phyloP scores from a whole-genome alignment of 2,329 filamentous ascomycete genomes.

The Colletotrichum cordylinicola region DNA sequence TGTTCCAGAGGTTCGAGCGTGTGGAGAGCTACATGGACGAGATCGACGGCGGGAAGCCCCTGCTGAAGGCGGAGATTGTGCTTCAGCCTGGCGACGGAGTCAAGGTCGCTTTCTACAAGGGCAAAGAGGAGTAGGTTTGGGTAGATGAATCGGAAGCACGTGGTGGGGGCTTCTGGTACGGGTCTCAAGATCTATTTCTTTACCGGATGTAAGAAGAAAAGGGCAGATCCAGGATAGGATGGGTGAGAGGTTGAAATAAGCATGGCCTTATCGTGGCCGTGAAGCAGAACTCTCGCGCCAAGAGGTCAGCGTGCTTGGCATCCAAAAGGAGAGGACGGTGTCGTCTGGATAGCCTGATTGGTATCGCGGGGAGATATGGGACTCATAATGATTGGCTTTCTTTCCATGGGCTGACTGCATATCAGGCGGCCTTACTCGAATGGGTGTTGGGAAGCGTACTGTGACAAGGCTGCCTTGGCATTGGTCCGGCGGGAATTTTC shows the following conservation, averaged over 20 bases:
- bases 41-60: slow-evolving; percentile 59
- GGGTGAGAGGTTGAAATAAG: not conserved
- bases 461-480: not conserved
- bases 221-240: not conserved
- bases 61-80: slow-evolving; percentile 65
- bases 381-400: not conserved
- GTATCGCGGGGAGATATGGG: not conserved
- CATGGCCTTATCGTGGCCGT: not conserved
- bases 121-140: slow-evolving; percentile 19
- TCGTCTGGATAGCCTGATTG: not conserved
- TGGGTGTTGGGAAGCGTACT: not conserved
- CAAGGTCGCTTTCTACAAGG: slow-evolving; percentile 60
- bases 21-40: slow-evolving; percentile 63
- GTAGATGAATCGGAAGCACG: not conserved
- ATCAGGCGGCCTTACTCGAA: not conserved
- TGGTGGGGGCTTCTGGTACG: not conserved
- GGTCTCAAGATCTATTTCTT: not conserved
- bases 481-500: not conserved
- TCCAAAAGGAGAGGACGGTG: not conserved
- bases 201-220: not conserved
- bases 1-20: slow-evolving; percentile 75
- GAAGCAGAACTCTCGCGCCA: not conserved
- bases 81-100: slow-evolving; percentile 66
- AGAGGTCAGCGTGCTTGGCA: not conserved
- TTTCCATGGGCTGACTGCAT: not conserved